A percentile compares a stretch with the other conserved stretches of the same genome.
phyloP scores from a whole-genome alignment of 2,329 filamentous ascomycete species.

The Fusarium sp. region DNA sequence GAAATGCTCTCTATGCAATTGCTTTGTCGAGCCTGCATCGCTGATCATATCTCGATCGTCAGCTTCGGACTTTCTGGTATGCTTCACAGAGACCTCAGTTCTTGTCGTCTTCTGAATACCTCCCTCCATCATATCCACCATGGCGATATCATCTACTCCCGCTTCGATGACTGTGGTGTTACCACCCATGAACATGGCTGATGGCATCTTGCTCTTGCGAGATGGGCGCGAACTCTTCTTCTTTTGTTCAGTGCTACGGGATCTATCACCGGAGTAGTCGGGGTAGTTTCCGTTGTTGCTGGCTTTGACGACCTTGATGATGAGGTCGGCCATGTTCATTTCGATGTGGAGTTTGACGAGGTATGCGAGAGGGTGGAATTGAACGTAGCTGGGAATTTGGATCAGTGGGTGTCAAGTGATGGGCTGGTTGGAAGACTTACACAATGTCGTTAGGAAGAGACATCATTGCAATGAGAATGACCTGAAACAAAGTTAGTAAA shows the following conservation, averaged over 20 bases:
- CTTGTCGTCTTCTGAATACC: conserved; percentile 48
- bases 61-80: conserved; percentile 29
- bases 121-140: conserved; percentile 18
- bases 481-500: conserved; percentile 21
- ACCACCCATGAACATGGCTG: conserved; percentile 42
- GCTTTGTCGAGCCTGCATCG: conserved; percentile 41
- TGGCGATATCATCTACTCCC: conserved; percentile 40
- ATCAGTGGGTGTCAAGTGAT: neutral
- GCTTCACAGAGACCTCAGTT: conserved; percentile 44
- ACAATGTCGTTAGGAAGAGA: conserved; percentile 49
- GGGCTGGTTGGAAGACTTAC: conserved; percentile 27
- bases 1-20: conserved; percentile 41
- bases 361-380: conserved; percentile 65
- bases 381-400: conserved; percentile 51
- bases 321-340: conserved; percentile 66
- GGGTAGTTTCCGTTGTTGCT: conserved; percentile 39
- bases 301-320: conserved; percentile 54
- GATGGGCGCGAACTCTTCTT: conserved; percentile 32
- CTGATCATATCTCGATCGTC: conserved; percentile 42
- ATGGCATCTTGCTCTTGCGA: conserved; percentile 16
- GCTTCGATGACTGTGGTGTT: conserved; percentile 44
- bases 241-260: conserved; percentile 20
- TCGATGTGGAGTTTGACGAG: conserved; percentile 67
- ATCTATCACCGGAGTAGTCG: conserved; percentile 44
- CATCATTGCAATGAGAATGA: conserved; percentile 50